These are phyloP conservation scores for Insectozyma bohioensis DNA, from an alignment of 1,139 yeast species.

Conservation along the genomic window DNA sequence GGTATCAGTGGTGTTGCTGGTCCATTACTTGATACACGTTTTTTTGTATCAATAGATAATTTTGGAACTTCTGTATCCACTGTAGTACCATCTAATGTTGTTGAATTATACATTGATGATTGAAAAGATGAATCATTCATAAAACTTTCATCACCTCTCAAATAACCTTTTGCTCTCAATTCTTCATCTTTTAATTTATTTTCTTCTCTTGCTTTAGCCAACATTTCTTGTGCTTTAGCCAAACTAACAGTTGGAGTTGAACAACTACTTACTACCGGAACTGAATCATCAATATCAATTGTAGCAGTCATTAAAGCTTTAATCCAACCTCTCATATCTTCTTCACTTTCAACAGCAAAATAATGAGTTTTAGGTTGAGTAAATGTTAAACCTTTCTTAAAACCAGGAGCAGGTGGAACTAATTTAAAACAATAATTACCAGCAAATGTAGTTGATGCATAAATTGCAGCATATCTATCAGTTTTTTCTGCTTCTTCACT, in stretches of 20 bases:
- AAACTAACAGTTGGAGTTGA: slow-evolving; percentile 91
- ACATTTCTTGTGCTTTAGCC: slow-evolving; percentile 79
- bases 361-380: slow-evolving; percentile 96
- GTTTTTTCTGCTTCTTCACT: slow-evolving; percentile 63
- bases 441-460: slow-evolving; percentile 91
- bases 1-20: slow-evolving; percentile 34
- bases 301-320: slow-evolving; percentile 94
- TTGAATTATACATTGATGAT: slow-evolving; percentile 24
- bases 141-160: slow-evolving; percentile 29
- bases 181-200: slow-evolving; percentile 62
- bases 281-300: slow-evolving; percentile 89
- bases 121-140: slow-evolving; percentile 12
- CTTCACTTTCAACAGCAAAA: slow-evolving; percentile 89
- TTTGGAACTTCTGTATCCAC: slow-evolving; percentile 20
- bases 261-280: slow-evolving; percentile 93
- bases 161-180: slow-evolving; percentile 37
- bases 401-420: slow-evolving; percentile 98
- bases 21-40: slow-evolving; percentile 1
- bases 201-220: slow-evolving; percentile 79
- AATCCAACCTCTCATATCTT: slow-evolving; percentile 95
- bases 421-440: slow-evolving; percentile 91
- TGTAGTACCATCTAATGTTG: slow-evolving; percentile 33
- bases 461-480: slow-evolving; percentile 77
- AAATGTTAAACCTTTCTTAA: slow-evolving; percentile 89
- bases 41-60: slow-evolving; percentile 34